A percentile compares a stretch with the other conserved stretches of the same genome.
Conservation (phyloP, 306 rosid genomes). For the Fragaria nilgerrensis region DNA sequence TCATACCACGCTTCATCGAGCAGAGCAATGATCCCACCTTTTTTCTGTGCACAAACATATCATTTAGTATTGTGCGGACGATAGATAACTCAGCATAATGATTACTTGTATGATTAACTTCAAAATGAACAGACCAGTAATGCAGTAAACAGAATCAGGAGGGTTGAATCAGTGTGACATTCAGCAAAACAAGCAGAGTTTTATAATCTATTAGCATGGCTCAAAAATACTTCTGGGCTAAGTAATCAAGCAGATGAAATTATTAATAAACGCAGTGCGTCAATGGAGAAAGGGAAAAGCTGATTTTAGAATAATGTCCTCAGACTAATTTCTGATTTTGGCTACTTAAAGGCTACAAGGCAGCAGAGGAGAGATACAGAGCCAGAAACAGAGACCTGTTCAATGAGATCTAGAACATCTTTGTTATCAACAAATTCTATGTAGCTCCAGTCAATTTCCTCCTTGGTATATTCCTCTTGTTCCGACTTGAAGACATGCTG, state of each 20-base stretch:
- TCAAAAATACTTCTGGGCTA: not conserved
- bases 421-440: constrained; percentile 86
- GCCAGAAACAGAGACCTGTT: constrained; percentile 54
- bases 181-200: constrained; percentile 1
- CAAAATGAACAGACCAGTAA: constrained; percentile 16
- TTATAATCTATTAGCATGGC: not conserved
- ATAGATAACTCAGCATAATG: constrained; percentile 21
- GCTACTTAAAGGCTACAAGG: not conserved
- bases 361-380: not conserved
- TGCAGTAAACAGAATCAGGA: constrained; percentile 22
- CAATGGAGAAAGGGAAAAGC: not conserved
- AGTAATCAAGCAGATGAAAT: not conserved
- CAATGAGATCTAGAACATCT: constrained; percentile 86
- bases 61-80: constrained; percentile 12
- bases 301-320: not conserved
- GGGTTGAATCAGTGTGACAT: not conserved
- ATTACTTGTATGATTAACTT: constrained; percentile 1
- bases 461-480: constrained; percentile 83
- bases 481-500: constrained; percentile 96
- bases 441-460: constrained; percentile 91
- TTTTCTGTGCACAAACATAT: constrained; percentile 59
- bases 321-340: not conserved
- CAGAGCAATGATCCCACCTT: constrained; percentile 82
- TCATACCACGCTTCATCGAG: constrained; percentile 98
- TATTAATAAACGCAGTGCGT: not conserved